A percentile compares a stretch with the other conserved stretches of the same genome.
Conservation (phyloP, 768 basidiomycete species). For the Termitomyces eurrhizus region DNA sequence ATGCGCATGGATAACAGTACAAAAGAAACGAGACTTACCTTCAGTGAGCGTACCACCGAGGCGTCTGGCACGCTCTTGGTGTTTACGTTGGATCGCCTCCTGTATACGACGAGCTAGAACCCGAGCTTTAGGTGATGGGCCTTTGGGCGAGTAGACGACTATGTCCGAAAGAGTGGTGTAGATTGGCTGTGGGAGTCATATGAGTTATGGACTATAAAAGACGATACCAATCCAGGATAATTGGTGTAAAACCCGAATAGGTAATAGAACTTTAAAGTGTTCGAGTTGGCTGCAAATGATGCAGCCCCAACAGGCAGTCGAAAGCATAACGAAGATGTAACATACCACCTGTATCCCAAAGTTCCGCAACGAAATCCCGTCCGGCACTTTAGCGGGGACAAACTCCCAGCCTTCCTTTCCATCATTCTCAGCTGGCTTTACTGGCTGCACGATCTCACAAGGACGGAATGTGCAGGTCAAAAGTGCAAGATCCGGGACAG, state of each 20-base stretch:
- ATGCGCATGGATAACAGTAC: neutral
- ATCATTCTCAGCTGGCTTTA: constrained; percentile 7
- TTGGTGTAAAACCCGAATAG: neutral
- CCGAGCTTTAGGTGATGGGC: constrained; percentile 51
- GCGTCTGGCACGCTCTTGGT: constrained; percentile 37
- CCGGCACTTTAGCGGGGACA: constrained; percentile 66
- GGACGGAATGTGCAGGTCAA: constrained; percentile 42
- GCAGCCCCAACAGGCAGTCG: neutral
- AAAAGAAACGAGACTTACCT: neutral
- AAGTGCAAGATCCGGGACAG: constrained; percentile 17
- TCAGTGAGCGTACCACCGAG: neutral
- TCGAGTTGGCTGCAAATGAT: neutral
- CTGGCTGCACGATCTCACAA: constrained; percentile 32
- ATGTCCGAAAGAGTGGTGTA: constrained; percentile 89
- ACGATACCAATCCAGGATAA: neutral
- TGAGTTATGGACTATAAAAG: constrained; percentile 1
- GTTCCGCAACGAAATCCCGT: constrained; percentile 81
- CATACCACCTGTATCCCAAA: constrained; percentile 87
- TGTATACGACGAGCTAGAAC: constrained; percentile 64
- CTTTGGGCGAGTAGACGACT: constrained; percentile 79
- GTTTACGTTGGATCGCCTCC: constrained; percentile 56
- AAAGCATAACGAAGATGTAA: constrained; percentile 15
- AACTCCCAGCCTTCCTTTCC: constrained; percentile 50
- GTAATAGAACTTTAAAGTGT: too few relatives aligned
- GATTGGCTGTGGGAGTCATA: constrained; percentile 51